A percentile compares a stretch with the other conserved stretches of the same genome.
phyloP scores from a whole-genome alignment of 176 grass and related monocot genomes.

The Olyra latifolia region DNA sequence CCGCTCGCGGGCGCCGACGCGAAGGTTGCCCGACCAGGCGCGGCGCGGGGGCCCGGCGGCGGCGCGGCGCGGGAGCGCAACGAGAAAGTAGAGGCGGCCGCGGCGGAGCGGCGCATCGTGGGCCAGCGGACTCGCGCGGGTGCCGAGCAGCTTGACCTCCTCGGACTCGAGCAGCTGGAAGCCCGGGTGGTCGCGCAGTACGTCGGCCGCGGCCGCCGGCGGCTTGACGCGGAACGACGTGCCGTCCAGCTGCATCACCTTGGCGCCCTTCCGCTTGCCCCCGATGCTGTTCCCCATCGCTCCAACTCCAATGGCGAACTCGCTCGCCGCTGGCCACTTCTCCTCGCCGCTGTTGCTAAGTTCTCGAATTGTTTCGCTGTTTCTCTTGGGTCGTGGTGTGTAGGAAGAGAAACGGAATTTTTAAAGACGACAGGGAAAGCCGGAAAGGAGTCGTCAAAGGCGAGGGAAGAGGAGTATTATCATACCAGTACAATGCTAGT shows the following conservation, averaged over 20 bases:
- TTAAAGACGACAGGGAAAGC: too few species aligned
- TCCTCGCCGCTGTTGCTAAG: background rate
- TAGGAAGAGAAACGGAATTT: too few species aligned
- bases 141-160: constrained; percentile 74
- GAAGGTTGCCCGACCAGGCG: constrained; percentile 77
- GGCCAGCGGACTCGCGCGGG: constrained; percentile 53
- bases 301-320: background rate
- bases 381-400: constrained; percentile 9
- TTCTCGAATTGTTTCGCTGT: background rate
- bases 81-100: constrained; percentile 77
- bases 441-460: too few species aligned
- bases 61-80: constrained; percentile 59
- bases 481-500: too few species aligned
- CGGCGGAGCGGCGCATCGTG: constrained; percentile 49
- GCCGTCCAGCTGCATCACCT: constrained; percentile 97
- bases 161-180: constrained; percentile 66
- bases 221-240: constrained; percentile 73
- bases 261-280: constrained; percentile 61
- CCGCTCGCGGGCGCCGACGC: constrained; percentile 65
- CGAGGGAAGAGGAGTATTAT: too few species aligned
- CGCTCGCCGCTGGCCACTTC: background rate
- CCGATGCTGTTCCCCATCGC: constrained; percentile 89
- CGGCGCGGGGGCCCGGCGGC: constrained; percentile 25
- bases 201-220: constrained; percentile 47
- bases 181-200: constrained; percentile 71